phyloP scores from a whole-genome alignment of 306 rosid genomes.

The Astragalus glycyphyllos region DNA sequence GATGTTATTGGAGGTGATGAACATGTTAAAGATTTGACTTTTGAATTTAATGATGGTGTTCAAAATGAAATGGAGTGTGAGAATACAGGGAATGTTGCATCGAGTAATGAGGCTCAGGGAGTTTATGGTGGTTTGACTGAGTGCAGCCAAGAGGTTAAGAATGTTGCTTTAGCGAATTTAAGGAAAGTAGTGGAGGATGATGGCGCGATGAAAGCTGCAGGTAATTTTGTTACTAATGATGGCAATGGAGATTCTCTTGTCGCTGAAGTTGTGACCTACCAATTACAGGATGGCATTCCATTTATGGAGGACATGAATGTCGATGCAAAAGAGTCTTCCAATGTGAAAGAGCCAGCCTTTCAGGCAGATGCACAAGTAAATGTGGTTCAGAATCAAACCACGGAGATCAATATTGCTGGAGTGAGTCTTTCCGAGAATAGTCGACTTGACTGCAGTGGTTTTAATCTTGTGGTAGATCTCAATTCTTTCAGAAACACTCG shows the following conservation, averaged over 20 bases:
- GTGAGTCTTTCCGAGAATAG: slow-evolving; percentile 25
- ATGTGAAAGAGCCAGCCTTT: slow-evolving; percentile 23
- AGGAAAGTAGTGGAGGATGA: slow-evolving; percentile 18
- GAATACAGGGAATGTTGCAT: slow-evolving; percentile 1
- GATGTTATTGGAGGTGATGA: slow-evolving; percentile 23
- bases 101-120: slow-evolving; percentile 28
- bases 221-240: slow-evolving; percentile 23
- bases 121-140: slow-evolving; percentile 21
- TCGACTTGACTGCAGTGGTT: slow-evolving; percentile 36
- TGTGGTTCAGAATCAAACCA: slow-evolving; percentile 39
- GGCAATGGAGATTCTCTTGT: slow-evolving; percentile 8
- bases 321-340: slow-evolving; percentile 30
- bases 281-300: slow-evolving; percentile 19
- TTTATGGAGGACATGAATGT: slow-evolving; percentile 34
- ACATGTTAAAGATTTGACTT: slow-evolving; percentile 33
- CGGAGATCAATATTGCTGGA: slow-evolving; percentile 6
- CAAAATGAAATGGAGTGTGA: slow-evolving; percentile 18
- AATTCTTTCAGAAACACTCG: slow-evolving; percentile 42
- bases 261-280: slow-evolving; percentile 25
- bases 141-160: slow-evolving; percentile 19
- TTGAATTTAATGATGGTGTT: slow-evolving; percentile 36
- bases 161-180: slow-evolving; percentile 5
- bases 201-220: slow-evolving; percentile 24
- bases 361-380: slow-evolving; percentile 40
- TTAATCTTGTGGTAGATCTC: slow-evolving; percentile 61